Percentiles rank a stretch among this genome's conserved stretches.
These are phyloP conservation scores for Penicillium frequentans DNA, from an alignment of 2,329 filamentous ascomycete species.

Conservation along the genomic window DNA sequence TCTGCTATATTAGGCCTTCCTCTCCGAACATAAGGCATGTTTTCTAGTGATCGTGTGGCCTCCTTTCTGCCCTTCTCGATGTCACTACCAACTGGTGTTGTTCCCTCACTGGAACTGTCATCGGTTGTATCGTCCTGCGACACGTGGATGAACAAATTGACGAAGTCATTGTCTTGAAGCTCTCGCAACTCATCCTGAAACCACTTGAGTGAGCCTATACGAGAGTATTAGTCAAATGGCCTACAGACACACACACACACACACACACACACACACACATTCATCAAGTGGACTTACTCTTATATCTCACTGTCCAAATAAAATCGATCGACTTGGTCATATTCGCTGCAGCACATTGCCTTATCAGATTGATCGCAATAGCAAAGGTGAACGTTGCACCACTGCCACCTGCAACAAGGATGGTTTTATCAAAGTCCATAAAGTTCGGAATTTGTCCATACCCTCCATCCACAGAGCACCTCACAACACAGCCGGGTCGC, in stretches of 20 bases:
- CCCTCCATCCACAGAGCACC: slow-evolving; percentile 18
- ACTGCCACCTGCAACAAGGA: slow-evolving; percentile 17
- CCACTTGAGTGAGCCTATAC: slow-evolving; percentile 6
- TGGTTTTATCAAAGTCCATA: slow-evolving; percentile 12
- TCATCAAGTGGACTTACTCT: background rate
- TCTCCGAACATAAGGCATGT: background rate
- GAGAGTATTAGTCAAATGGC: background rate
- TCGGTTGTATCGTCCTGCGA: background rate
- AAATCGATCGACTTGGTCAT: slow-evolving; percentile 9
- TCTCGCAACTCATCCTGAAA: slow-evolving; percentile 9
- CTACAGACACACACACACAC: background rate
- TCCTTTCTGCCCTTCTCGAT: slow-evolving; percentile 5
- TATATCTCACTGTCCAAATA: slow-evolving; percentile 7
- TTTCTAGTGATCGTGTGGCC: background rate
- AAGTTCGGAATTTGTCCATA: slow-evolving; percentile 20
- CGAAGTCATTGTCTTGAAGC: background rate
- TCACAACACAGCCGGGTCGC: slow-evolving; percentile 6
- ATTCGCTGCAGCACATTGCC: background rate
- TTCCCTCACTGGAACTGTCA: background rate
- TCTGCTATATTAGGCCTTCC: slow-evolving; percentile 6
- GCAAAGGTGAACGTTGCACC: slow-evolving; percentile 17
- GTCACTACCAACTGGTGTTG: background rate
- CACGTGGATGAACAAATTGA: slow-evolving; percentile 4
- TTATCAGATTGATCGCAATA: slow-evolving; percentile 13
- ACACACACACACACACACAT: too few species aligned